Conservation (phyloP, 495 filamentous ascomycete genomes). For the Talaromyces liani region DNA sequence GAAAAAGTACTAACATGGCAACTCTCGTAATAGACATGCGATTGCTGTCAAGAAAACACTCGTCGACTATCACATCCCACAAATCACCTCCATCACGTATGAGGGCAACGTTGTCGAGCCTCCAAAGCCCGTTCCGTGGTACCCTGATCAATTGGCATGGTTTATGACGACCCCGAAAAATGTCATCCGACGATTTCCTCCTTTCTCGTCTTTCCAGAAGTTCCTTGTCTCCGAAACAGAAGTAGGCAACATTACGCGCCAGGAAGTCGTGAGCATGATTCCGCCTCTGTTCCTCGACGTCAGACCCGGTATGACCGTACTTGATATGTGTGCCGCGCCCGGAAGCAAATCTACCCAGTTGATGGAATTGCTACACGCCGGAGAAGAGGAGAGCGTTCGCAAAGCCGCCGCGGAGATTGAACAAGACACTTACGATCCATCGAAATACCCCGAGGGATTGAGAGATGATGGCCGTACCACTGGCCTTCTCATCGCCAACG, state of each 20-base stretch:
- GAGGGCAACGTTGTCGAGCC: conserved; percentile 76
- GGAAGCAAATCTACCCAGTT: conserved; percentile 95
- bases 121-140: conserved; percentile 77
- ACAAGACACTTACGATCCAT: conserved; percentile 39
- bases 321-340: conserved; percentile 94
- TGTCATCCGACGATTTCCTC: conserved; percentile 79
- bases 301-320: conserved; percentile 78
- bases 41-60: conserved; percentile 78
- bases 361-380: conserved; percentile 85
- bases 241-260: conserved; percentile 92
- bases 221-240: conserved; percentile 97
- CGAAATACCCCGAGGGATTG: conserved; percentile 40
- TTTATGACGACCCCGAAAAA: conserved; percentile 95
- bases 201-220: conserved; percentile 92
- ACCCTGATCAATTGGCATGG: conserved; percentile 90
- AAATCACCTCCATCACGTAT: conserved; percentile 74
- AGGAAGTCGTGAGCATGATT: conserved; percentile 98
- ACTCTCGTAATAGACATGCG: conserved; percentile 53
- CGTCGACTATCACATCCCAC: conserved; percentile 79
- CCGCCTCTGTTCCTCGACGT: conserved; percentile 90
- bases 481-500: conserved; percentile 89
- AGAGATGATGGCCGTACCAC: conserved; percentile 82
- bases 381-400: conserved; percentile 76
- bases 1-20: background rate
- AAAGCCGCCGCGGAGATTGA: conserved; percentile 48